These are phyloP conservation scores for Pythium myriotylum DNA, from an alignment of 352 stramenopile species.

Conservation along the genomic window DNA sequence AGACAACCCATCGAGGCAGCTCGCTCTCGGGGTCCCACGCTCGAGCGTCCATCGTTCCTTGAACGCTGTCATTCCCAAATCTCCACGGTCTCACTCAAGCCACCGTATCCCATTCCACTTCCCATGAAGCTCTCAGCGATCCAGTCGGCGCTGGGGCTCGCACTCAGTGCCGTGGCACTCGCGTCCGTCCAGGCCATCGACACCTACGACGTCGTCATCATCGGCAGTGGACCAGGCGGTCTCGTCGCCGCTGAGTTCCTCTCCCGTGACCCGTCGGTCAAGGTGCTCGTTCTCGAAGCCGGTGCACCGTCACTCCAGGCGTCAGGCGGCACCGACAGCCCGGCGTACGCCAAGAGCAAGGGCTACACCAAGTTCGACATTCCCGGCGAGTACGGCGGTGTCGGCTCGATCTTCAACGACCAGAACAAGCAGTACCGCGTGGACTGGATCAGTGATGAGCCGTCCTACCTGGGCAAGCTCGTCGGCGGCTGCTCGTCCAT, in stretches of 20 bases:
- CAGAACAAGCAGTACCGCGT: constrained; percentile 49
- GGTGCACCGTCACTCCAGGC: constrained; percentile 40
- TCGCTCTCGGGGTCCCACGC: too few relatives aligned
- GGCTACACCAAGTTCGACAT: constrained; percentile 74
- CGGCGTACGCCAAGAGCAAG: constrained; percentile 38
- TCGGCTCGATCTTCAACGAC: constrained; percentile 37
- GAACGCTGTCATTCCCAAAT: too few relatives aligned
- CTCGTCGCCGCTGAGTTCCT: constrained; percentile 67
- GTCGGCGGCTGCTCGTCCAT: constrained; percentile 82
- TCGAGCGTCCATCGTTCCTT: too few relatives aligned
- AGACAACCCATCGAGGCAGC: too few relatives aligned
- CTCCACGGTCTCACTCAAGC: too few relatives aligned
- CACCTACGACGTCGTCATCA: constrained; percentile 55
- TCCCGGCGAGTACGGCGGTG: constrained; percentile 51
- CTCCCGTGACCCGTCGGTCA: constrained; percentile 47
- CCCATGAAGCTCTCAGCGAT: too few relatives aligned
- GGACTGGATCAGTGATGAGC: constrained; percentile 45
- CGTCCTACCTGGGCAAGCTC: constrained; percentile 67
- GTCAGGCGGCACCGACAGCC: neutral
- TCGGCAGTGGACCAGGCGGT: constrained; percentile 58
- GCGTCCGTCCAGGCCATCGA: too few relatives aligned
- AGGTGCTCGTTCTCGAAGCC: constrained; percentile 64
- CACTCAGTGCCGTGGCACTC: too few relatives aligned
- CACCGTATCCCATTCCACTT: too few relatives aligned
- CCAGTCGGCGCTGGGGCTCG: too few relatives aligned